These are phyloP conservation scores for Fusarium nodosum DNA, from an alignment of 2,329 filamentous ascomycete genomes.

Conservation along the genomic window DNA sequence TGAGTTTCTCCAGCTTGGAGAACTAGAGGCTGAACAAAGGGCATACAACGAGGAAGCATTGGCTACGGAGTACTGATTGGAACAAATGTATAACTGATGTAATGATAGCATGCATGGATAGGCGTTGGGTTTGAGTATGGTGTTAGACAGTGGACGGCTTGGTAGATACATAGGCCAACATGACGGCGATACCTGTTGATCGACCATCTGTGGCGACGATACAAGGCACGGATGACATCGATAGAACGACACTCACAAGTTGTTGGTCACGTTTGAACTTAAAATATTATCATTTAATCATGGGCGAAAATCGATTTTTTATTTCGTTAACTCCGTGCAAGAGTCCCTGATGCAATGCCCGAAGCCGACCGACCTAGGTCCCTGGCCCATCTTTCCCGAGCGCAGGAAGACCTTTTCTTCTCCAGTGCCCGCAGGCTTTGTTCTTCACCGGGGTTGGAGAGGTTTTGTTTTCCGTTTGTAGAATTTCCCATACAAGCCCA, in stretches of 20 bases:
- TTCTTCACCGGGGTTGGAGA: constrained; percentile 45
- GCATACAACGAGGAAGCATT: constrained; percentile 51
- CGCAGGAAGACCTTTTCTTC: constrained; percentile 44
- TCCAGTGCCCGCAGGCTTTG: constrained; percentile 21
- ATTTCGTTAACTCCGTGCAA: constrained; percentile 58
- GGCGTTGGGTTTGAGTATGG: constrained; percentile 36
- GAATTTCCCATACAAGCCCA: constrained; percentile 51
- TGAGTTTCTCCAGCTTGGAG: constrained; percentile 68
- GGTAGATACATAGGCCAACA: constrained; percentile 40
- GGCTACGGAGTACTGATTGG: constrained; percentile 26
- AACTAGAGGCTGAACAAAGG: constrained; percentile 62
- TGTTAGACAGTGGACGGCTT: constrained; percentile 27
- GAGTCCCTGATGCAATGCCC: constrained; percentile 60
- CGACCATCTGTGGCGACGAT: neutral
- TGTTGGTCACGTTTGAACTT: constrained; percentile 7
- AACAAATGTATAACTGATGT: constrained; percentile 35
- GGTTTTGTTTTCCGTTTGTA: constrained; percentile 45
- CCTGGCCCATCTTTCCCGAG: constrained; percentile 40
- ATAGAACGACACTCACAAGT: neutral
- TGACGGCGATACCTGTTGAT: constrained; percentile 32
- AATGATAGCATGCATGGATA: constrained; percentile 37
- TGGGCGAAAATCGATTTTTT: constrained; percentile 58
- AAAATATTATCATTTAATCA: constrained; percentile 37
- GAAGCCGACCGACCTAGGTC: constrained; percentile 57
- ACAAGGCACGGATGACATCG: neutral